Conservation (phyloP, 2,329 filamentous ascomycete genomes). For the Cercospora beticola region DNA sequence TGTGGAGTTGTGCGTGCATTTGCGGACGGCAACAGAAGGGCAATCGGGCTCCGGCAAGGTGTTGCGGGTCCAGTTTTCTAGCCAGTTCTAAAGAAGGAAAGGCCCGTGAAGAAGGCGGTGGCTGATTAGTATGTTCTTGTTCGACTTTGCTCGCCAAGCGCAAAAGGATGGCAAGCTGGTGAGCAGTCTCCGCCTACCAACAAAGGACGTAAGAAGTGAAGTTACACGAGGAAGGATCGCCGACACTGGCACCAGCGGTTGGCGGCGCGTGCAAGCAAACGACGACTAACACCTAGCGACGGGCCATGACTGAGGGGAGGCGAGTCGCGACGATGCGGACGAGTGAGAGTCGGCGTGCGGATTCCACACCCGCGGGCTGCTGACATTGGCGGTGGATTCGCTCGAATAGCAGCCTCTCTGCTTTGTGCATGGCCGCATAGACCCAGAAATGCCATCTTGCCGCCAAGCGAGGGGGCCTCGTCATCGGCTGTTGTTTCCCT, state of each 20-base stretch:
- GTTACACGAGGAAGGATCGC: conserved; percentile 1
- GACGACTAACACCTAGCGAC: neutral
- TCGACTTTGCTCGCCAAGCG: neutral
- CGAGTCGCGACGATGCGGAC: neutral
- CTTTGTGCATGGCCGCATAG: neutral
- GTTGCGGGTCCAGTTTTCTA: neutral
- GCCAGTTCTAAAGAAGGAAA: neutral
- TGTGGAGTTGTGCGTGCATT: neutral
- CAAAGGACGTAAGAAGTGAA: neutral
- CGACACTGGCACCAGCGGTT: neutral
- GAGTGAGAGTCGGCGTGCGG: neutral
- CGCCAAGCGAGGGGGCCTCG: neutral
- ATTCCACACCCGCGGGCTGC: neutral
- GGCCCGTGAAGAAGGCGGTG: neutral
- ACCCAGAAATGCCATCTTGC: neutral
- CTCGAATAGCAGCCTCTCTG: neutral
- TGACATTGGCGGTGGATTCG: neutral
- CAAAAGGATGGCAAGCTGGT: neutral
- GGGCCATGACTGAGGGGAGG: neutral
- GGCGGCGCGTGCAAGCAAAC: neutral
- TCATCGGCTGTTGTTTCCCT: neutral
- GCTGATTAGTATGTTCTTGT: neutral
- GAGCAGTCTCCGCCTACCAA: neutral
- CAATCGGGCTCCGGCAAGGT: neutral
- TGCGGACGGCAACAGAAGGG: neutral